phyloP scores from a whole-genome alignment of 108 stramenopile species.

The Nannochloropsis gaditana region DNA sequence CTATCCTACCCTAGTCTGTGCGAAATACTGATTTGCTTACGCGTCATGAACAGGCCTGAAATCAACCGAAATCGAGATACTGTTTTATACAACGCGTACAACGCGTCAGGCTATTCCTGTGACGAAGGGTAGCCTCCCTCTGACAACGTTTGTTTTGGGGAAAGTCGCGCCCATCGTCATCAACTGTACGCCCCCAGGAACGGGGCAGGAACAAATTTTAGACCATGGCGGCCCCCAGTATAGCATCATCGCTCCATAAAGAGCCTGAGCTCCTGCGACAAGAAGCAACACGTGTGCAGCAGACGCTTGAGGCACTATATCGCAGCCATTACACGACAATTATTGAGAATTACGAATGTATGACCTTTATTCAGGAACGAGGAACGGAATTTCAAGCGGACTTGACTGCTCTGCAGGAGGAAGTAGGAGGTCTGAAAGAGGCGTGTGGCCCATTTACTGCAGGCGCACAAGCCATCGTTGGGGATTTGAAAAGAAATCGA shows the following conservation, averaged over 20 bases:
- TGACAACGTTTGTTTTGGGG: too few relatives aligned
- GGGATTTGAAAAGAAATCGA: constrained; percentile 45
- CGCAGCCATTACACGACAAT: not conserved
- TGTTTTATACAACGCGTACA: too few relatives aligned
- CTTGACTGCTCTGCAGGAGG: not conserved
- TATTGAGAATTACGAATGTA: not conserved
- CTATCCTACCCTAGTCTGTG: too few relatives aligned
- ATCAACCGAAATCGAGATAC: too few relatives aligned
- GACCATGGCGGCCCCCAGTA: not conserved
- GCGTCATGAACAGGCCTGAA: too few relatives aligned
- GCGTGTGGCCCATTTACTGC: not conserved
- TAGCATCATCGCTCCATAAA: not conserved
- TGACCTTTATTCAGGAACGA: not conserved
- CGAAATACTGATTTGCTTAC: too few relatives aligned
- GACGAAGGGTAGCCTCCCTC: too few relatives aligned
- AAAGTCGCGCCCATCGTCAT: too few relatives aligned
- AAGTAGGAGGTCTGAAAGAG: not conserved
- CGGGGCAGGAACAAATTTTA: too few relatives aligned
- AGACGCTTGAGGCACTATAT: not conserved
- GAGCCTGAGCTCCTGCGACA: not conserved
- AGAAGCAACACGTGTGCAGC: not conserved
- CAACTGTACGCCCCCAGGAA: too few relatives aligned
- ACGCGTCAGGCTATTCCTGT: too few relatives aligned
- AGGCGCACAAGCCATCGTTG: constrained; percentile 21
- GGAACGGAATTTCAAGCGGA: not conserved